These are phyloP conservation scores for Penicillium freii DNA, from an alignment of 2,329 filamentous ascomycete genomes.

Conservation along the genomic window DNA sequence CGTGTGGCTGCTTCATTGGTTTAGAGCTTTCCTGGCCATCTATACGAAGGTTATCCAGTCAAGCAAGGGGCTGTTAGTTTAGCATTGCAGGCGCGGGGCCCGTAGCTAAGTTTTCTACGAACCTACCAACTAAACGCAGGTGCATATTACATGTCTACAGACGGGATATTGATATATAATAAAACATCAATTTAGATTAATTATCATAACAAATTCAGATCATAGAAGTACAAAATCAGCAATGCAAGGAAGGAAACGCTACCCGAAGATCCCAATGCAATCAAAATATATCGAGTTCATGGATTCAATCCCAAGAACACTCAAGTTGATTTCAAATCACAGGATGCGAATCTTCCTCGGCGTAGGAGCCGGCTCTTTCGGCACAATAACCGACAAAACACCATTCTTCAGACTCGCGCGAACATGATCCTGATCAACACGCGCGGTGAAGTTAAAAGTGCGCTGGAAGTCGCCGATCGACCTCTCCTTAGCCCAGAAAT, in stretches of 20 bases:
- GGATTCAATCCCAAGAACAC: not conserved
- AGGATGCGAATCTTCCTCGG: constrained; percentile 55
- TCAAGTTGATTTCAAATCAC: constrained; percentile 32
- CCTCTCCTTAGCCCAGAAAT: constrained; percentile 60
- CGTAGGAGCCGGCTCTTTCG: constrained; percentile 52
- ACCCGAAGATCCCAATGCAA: constrained; percentile 4
- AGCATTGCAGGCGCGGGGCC: not conserved
- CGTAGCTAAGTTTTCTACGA: not conserved
- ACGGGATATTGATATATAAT: not conserved
- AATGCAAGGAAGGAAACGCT: not conserved
- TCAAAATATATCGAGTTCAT: not conserved
- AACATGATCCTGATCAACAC: constrained; percentile 58
- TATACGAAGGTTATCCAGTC: not conserved
- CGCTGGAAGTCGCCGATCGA: constrained; percentile 58
- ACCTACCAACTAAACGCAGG: not conserved
- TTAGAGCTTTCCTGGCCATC: not conserved
- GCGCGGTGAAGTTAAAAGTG: constrained; percentile 55
- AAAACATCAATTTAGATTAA: not conserved
- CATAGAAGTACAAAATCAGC: not conserved
- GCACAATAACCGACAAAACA: constrained; percentile 55
- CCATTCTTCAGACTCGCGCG: constrained; percentile 60
- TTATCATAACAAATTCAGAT: not conserved
- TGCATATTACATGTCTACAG: constrained; percentile 4
- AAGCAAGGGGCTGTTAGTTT: not conserved
- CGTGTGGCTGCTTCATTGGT: not conserved